Percentiles rank a stretch among this genome's conserved stretches.
Conservation (phyloP, 78 protist species). For the Dictyostelium citrinum region DNA sequence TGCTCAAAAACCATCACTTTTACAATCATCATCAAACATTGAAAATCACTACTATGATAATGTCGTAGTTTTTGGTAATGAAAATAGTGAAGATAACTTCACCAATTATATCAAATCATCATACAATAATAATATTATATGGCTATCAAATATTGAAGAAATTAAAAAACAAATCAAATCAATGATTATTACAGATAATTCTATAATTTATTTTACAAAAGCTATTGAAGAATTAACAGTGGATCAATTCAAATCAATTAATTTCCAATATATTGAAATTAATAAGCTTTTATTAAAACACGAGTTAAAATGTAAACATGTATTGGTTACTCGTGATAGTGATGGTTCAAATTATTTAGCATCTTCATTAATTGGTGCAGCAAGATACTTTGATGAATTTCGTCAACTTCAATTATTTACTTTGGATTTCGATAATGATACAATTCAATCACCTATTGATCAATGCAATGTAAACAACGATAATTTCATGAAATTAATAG, state of each 20-base stretch:
- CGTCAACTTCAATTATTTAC: neutral
- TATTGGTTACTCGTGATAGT: neutral
- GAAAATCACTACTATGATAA: neutral
- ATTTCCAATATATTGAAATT: conserved; percentile 24
- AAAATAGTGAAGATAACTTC: too few relatives aligned
- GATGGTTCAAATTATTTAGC: neutral
- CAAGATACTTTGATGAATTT: conserved; percentile 9
- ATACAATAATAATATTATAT: too few relatives aligned
- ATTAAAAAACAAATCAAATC: neutral
- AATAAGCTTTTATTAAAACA: conserved; percentile 8
- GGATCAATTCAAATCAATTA: neutral
- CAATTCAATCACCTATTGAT: neutral
- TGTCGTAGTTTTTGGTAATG: neutral
- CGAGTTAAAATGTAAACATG: neutral
- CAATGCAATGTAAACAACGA: too few relatives aligned
- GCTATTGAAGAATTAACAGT: neutral
- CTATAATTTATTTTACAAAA: neutral
- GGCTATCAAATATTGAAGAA: neutral
- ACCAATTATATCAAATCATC: neutral
- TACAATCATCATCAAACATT: neutral
- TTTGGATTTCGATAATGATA: neutral
- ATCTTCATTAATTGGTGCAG: neutral
- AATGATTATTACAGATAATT: neutral
- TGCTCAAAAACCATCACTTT: neutral
- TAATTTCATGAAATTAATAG: neutral